These are phyloP conservation scores for Boletus albobrunnescens DNA, from an alignment of 1,284 basidiomycete genomes.

Conservation along the genomic window DNA sequence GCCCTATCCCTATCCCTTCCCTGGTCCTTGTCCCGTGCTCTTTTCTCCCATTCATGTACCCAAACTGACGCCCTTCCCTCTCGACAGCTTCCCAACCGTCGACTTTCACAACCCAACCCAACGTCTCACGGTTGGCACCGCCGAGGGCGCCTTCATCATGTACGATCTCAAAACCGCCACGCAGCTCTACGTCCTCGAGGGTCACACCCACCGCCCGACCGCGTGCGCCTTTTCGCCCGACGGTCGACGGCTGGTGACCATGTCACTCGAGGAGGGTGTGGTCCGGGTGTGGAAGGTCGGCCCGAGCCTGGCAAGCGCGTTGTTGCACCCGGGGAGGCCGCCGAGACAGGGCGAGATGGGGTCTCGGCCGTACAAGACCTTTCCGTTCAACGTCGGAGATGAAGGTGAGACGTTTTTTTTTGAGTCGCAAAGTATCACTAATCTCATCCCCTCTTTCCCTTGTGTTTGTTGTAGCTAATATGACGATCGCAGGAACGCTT, in stretches of 20 bases:
- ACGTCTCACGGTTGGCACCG: constrained; percentile 89
- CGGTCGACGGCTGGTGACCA: constrained; percentile 83
- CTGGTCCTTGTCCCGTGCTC: no score
- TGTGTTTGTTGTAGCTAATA: constrained; percentile 50
- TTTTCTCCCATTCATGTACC: no score
- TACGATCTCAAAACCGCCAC: constrained; percentile 97
- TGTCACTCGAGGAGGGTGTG: constrained; percentile 79
- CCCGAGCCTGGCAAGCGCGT: constrained; percentile 68
- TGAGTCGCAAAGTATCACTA: no score
- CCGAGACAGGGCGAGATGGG: constrained; percentile 83
- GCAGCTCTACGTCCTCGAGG: constrained; percentile 90
- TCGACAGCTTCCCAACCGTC: constrained; percentile 79
- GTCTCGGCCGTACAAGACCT: constrained; percentile 80
- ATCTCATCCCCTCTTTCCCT: no score
- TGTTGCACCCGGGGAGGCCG: constrained; percentile 88
- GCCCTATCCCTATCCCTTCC: neutral
- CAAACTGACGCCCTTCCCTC: neutral
- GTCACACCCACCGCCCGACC: constrained; percentile 75
- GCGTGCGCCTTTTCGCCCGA: constrained; percentile 91
- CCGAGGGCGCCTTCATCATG: constrained; percentile 91
- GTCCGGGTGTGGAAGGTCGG: constrained; percentile 91
- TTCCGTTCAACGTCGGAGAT: constrained; percentile 70
- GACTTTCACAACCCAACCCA: constrained; percentile 87
- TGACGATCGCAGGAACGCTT: constrained; percentile 68
- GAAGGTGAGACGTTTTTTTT: no score